A percentile compares a stretch with the other conserved stretches of the same genome.
phyloP scores from a whole-genome alignment of 1,284 basidiomycete species.

The Leccinum pallidistipes region DNA sequence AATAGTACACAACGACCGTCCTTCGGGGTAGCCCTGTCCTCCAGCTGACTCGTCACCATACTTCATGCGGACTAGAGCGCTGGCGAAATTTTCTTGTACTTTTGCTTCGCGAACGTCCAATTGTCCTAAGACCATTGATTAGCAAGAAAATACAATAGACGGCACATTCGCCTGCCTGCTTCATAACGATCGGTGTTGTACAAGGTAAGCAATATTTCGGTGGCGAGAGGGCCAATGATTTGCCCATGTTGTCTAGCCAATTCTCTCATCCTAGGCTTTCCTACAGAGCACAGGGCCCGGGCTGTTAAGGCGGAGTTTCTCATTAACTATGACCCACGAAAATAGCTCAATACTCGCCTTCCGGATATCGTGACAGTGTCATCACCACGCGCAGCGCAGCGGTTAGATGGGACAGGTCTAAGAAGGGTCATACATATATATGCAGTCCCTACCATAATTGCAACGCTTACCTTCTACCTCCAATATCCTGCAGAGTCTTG shows the following conservation, averaged over 20 bases:
- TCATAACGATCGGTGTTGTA: too few species aligned
- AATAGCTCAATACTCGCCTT: constrained; percentile 8
- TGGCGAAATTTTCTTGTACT: constrained; percentile 21
- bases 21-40: neutral
- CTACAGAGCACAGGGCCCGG: neutral
- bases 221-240: constrained; percentile 20
- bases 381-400: constrained; percentile 22
- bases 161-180: neutral
- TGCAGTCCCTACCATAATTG: neutral
- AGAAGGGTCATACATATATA: neutral
- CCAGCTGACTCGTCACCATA: neutral
- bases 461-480: constrained; percentile 4
- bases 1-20: constrained; percentile 11
- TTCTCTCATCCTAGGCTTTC: constrained; percentile 13
- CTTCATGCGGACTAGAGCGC: constrained; percentile 11
- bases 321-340: neutral
- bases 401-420: constrained; percentile 13
- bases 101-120: constrained; percentile 2
- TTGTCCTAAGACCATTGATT: constrained; percentile 6
- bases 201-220: constrained; percentile 23
- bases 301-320: constrained; percentile 1
- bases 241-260: constrained; percentile 13
- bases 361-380: constrained; percentile 12
- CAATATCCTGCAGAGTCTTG: constrained; percentile 22
- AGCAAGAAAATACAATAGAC: too few species aligned